Conservation (phyloP, 768 basidiomycete species). For the Boletus barrowsii region DNA sequence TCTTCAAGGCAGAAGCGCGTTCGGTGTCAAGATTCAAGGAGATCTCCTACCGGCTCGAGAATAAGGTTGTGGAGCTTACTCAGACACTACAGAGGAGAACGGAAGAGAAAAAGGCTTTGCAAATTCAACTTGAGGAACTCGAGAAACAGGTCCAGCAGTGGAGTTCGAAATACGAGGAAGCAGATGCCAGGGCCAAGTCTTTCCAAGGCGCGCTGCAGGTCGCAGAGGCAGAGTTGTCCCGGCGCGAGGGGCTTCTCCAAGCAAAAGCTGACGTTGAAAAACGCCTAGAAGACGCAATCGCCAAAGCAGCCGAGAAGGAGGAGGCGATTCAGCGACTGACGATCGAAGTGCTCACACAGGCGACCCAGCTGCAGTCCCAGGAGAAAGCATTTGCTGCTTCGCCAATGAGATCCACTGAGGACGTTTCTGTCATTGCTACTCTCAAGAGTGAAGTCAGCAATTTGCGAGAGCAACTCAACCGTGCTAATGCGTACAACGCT, state of each 20-base stretch:
- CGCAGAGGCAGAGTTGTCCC: constrained; percentile 67
- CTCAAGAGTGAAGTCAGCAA: constrained; percentile 91
- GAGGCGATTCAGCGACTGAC: constrained; percentile 77
- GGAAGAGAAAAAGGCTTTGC: constrained; percentile 85
- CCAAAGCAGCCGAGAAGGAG: constrained; percentile 80
- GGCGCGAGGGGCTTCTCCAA: constrained; percentile 69
- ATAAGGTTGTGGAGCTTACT: constrained; percentile 98
- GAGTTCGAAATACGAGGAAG: constrained; percentile 85
- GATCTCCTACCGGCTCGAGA: constrained; percentile 95
- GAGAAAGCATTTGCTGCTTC: constrained; percentile 66
- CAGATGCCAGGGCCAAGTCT: constrained; percentile 68
- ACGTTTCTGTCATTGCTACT: constrained; percentile 80
- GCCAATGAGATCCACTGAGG: constrained; percentile 71
- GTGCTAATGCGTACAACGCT: constrained; percentile 88
- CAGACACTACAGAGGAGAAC: constrained; percentile 89
- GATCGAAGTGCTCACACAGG: constrained; percentile 70
- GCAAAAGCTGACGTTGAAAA: constrained; percentile 79
- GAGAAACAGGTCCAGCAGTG: constrained; percentile 86
- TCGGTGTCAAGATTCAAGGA: constrained; percentile 99
- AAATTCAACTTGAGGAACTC: constrained; percentile 67
- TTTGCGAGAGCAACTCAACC: constrained; percentile 92
- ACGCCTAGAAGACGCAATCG: constrained; percentile 72
- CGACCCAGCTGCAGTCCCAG: constrained; percentile 71
- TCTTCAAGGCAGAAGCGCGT: constrained; percentile 85
- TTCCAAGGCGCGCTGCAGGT: constrained; percentile 66